phyloP scores from a whole-genome alignment of 805 yeast genomes.

The Kuraishia molischiana region DNA sequence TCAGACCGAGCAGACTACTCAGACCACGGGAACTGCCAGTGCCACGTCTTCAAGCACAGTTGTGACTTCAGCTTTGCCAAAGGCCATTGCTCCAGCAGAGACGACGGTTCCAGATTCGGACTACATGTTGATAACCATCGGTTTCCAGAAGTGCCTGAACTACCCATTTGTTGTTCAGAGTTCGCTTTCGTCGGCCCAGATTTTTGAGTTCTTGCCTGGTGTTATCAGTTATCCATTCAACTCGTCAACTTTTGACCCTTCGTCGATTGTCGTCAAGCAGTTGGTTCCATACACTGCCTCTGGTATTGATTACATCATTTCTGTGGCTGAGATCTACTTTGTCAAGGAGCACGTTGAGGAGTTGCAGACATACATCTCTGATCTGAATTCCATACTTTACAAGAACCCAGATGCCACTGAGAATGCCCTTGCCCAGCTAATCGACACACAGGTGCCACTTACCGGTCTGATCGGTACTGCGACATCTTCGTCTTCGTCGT shows the following conservation, averaged over 20 bases:
- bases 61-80: constrained; percentile 52
- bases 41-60: constrained; percentile 16
- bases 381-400: constrained; percentile 51
- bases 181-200: constrained; percentile 73
- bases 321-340: constrained; percentile 84
- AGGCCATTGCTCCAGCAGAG: constrained; percentile 61
- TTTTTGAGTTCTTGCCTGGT: constrained; percentile 74
- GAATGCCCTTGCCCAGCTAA: constrained; percentile 48
- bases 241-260: constrained; percentile 12
- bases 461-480: constrained; percentile 26
- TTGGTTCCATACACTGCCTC: constrained; percentile 66
- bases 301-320: constrained; percentile 54
- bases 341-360: constrained; percentile 42
- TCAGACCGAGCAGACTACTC: constrained; percentile 18
- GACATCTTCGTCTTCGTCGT: constrained; percentile 5
- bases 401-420: constrained; percentile 46
- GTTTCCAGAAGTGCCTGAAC: constrained; percentile 70
- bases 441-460: constrained; percentile 63
- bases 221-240: constrained; percentile 57
- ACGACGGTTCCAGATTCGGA: constrained; percentile 34
- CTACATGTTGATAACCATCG: constrained; percentile 56
- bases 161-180: constrained; percentile 74
- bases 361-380: constrained; percentile 39
- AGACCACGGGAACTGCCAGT: constrained; percentile 14
- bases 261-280: constrained; percentile 49